Evolutionary conservation across 2,329 filamentous ascomycete species (phyloP).

Genomic region (Penicillium brasilianum): DNA sequence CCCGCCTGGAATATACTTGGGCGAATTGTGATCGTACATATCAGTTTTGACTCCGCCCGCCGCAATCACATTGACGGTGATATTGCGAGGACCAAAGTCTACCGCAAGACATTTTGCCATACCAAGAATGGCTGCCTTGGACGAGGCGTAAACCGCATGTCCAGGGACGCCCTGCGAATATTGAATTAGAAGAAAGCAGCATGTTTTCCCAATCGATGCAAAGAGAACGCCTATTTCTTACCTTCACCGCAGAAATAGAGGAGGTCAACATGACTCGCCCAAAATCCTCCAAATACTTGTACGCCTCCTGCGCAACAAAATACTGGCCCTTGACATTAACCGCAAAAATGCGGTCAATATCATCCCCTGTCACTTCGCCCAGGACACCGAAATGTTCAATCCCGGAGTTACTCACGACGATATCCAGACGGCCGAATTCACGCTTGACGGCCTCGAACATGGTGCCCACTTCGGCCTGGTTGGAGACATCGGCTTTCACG

Average conservation of each 20-base stretch:
- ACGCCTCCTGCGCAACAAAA: constrained; percentile 31
- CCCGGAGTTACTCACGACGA: constrained; percentile 31
- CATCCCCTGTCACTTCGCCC: constrained; percentile 19
- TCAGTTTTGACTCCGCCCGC: constrained; percentile 32
- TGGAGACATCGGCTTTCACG: constrained; percentile 28
- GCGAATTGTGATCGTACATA: constrained; percentile 30
- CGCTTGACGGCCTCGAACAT: constrained; percentile 25
- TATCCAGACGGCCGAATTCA: constrained; percentile 27
- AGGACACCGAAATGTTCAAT: constrained; percentile 29
- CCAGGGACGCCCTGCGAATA: constrained; percentile 25
- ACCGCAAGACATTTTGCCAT: constrained; percentile 33
- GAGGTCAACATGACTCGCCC: constrained; percentile 30
- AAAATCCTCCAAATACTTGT: constrained; percentile 27
- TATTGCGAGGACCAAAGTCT: constrained; percentile 29
- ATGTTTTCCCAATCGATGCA: not conserved
- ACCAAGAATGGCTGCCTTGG: constrained; percentile 30
- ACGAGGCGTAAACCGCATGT: constrained; percentile 30
- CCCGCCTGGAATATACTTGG: constrained; percentile 29
- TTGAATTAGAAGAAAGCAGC: not conserved
- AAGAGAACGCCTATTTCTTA: constrained; percentile 2
- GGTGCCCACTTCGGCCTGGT: constrained; percentile 20
- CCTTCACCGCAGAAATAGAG: constrained; percentile 31
- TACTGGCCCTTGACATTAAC: constrained; percentile 33
- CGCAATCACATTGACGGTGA: constrained; percentile 32
- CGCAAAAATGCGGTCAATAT: constrained; percentile 29